A percentile compares a stretch with the other conserved stretches of the same genome.
These are phyloP conservation scores for Quercus tomentella DNA, from an alignment of 331 rosid species.

Conservation along the genomic window DNA sequence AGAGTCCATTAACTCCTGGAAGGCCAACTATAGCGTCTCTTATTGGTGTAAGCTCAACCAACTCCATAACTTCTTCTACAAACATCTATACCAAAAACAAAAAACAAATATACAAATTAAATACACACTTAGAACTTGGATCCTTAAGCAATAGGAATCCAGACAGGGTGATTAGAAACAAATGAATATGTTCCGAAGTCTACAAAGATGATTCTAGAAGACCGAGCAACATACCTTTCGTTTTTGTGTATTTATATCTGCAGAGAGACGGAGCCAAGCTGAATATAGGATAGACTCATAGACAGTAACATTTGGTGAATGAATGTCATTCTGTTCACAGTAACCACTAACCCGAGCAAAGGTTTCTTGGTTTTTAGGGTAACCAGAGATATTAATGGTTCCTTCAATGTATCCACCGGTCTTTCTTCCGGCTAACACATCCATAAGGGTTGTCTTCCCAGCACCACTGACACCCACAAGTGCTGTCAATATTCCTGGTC, in stretches of 20 bases:
- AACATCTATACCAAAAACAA: conserved; percentile 32
- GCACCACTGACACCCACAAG: conserved; percentile 73
- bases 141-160: neutral
- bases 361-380: conserved; percentile 53
- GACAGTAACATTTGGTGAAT: conserved; percentile 60
- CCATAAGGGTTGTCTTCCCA: conserved; percentile 68
- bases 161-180: neutral
- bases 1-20: conserved; percentile 56
- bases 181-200: neutral
- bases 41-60: conserved; percentile 47
- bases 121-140: neutral
- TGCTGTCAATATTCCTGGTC: conserved; percentile 64
- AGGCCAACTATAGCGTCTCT: conserved; percentile 54
- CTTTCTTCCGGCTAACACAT: conserved; percentile 68
- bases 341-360: conserved; percentile 66
- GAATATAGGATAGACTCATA: conserved; percentile 55
- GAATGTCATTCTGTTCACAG: conserved; percentile 70
- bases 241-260: conserved; percentile 22
- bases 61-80: conserved; percentile 54
- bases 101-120: neutral
- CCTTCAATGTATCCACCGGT: conserved; percentile 65
- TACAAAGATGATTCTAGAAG: conserved; percentile 37
- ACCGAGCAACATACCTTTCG: conserved; percentile 33
- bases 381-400: conserved; percentile 51
- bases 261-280: conserved; percentile 56